Base-by-base conservation (phyloP, 768 basidiomycete genomes). In the Mrakia blollopis region DNA sequence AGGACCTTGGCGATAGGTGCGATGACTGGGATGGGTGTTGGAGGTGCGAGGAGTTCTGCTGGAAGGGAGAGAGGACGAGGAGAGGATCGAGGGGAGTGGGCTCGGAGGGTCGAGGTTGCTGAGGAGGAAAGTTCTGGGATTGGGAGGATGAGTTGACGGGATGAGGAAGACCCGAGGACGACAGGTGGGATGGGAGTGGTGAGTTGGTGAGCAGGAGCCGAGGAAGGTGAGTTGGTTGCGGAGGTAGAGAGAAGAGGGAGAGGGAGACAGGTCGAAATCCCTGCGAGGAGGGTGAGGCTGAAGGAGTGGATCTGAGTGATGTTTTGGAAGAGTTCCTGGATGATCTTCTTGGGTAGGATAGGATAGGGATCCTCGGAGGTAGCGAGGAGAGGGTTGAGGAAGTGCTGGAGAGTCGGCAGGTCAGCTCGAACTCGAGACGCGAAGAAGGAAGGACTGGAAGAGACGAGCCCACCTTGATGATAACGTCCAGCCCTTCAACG, bases 261-360 rank as follows among this genome's bases (percentile, higher is more conserved):
- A 87, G 85, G 76, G 89, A 88, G 83, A 93, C 90, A 2, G 90
- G 88, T 72, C 88, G 90, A 83, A 92, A 86, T 80, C 92, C 93
- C 92, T 91, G 52, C 62, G 28, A 78, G 73, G 6, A 78, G 30
- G 25, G 63, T 68, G 44, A 11, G 47, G 30, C 63, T 69, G 67
- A 78, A 78, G 1, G 73, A 30, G 30, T 50, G 93, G 47, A 94
- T 93, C 83, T 94, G 92, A 81, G 93, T 90, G 79, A 94, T 93
- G 83, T 93, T 93, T 79, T 91, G 91, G 83, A 94, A 94, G 50
- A 93, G 85, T 18, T 89, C 86, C 0, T 89, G 91, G 76, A 94
- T 87, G 63, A 89, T 87, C 3, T 87, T 83, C 75, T 91, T 88
- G 77, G 89, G 86, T 70, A 94, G 86, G n/a, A 94, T 83, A 3